Evolutionary conservation across 768 basidiomycete species (phyloP).

Genomic region (Hygrophorus russula): DNA sequence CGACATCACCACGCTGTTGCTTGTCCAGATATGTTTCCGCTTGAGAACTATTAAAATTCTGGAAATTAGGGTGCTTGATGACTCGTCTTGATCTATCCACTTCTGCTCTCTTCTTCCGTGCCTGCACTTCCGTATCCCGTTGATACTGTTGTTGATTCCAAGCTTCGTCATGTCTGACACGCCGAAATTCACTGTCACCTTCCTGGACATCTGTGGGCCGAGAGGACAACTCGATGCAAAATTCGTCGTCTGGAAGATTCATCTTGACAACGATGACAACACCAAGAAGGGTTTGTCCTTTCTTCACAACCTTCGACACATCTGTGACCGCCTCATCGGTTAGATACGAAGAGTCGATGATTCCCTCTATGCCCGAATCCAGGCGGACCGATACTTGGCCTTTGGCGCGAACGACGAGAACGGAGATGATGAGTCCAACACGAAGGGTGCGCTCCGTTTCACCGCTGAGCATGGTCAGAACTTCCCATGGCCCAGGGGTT

Average conservation of each 20-base stretch:
- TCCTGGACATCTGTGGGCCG: slow-evolving; percentile 47
- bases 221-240: slow-evolving; percentile 67
- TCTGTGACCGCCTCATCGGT: slow-evolving; percentile 32
- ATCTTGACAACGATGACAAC: slow-evolving; percentile 68
- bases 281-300: slow-evolving; percentile 71
- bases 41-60: slow-evolving; percentile 82
- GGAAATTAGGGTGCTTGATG: slow-evolving; percentile 97
- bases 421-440: slow-evolving; percentile 74
- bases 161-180: slow-evolving; percentile 42
- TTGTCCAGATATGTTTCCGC: slow-evolving; percentile 85
- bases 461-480: slow-evolving; percentile 91
- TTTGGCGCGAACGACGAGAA: slow-evolving; percentile 48
- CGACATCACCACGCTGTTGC: slow-evolving; percentile 90
- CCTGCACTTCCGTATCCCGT: slow-evolving; percentile 60
- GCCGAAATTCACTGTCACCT: slow-evolving; percentile 54
- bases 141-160: slow-evolving; percentile 60
- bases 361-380: slow-evolving; percentile 90
- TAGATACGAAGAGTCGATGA: slow-evolving; percentile 52
- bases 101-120: slow-evolving; percentile 78
- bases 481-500: slow-evolving; percentile 61
- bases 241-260: slow-evolving; percentile 44
- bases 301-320: slow-evolving; percentile 43
- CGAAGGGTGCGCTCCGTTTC: slow-evolving; percentile 75
- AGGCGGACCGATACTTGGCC: slow-evolving; percentile 55
- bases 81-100: slow-evolving; percentile 71